A percentile compares a stretch with the other conserved stretches of the same genome.
Evolutionary conservation across 1,284 basidiomycete species (phyloP).

Genomic region (Ceratobasidium theobromae): DNA sequence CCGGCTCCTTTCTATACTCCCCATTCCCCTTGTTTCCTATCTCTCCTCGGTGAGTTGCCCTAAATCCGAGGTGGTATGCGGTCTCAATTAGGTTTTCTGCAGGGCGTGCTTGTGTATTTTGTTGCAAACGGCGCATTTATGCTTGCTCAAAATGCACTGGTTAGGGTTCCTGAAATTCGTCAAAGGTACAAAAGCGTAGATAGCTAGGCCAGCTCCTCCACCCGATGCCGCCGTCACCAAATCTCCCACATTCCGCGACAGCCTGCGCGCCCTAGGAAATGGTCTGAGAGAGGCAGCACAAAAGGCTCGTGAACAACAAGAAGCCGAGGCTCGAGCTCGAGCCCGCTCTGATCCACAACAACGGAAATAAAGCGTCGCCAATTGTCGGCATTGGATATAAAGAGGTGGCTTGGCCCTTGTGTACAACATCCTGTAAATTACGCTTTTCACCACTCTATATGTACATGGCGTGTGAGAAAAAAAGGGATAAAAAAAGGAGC

Average conservation of each 20-base stretch:
- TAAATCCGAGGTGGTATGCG: too few relatives aligned
- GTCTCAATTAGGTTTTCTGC: background rate
- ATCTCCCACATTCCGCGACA: slow-evolving; percentile 31
- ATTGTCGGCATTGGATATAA: background rate
- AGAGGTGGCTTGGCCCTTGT: background rate
- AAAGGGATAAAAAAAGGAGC: background rate
- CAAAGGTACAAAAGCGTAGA: slow-evolving; percentile 23
- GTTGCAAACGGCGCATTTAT: slow-evolving; percentile 47
- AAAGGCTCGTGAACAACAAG: slow-evolving; percentile 27
- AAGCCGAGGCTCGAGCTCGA: slow-evolving; percentile 9
- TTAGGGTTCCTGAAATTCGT: slow-evolving; percentile 32
- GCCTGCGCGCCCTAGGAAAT: slow-evolving; percentile 19
- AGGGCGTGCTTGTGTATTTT: slow-evolving; percentile 69
- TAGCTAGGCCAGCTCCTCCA: slow-evolving; percentile 27
- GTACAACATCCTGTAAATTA: background rate
- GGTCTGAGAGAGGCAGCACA: slow-evolving; percentile 15
- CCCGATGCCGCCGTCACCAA: slow-evolving; percentile 15
- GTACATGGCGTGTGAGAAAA: background rate
- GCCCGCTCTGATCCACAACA: background rate
- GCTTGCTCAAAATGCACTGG: slow-evolving; percentile 42
- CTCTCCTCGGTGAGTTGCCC: too few relatives aligned
- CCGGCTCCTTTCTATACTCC: too few relatives aligned
- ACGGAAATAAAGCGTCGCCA: slow-evolving; percentile 1
- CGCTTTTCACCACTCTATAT: slow-evolving; percentile 1
- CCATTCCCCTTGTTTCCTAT: too few relatives aligned